A percentile compares a stretch with the other conserved stretches of the same genome.
Evolutionary conservation across 139 green algal species (phyloP).

Genomic region (Chlamydomonas sp.): DNA sequence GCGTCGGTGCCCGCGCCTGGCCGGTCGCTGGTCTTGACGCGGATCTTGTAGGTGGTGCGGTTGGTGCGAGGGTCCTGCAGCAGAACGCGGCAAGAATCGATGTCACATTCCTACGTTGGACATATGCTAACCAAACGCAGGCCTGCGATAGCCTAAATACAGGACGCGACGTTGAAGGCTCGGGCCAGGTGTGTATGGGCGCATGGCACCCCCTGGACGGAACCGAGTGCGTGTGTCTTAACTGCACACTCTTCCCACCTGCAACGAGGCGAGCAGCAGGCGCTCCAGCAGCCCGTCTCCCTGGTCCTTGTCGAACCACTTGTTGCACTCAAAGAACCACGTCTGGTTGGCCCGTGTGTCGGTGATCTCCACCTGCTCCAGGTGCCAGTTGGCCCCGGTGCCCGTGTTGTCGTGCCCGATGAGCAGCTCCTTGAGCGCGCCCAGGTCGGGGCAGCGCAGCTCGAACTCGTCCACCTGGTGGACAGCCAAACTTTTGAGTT

Average conservation of each 20-base stretch:
- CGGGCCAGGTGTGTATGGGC: too few species aligned
- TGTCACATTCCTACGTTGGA: background rate
- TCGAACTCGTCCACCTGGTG: constrained; percentile 45
- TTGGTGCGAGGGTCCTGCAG: constrained; percentile 26
- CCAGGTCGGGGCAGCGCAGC: constrained; percentile 42
- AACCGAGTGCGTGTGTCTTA: background rate
- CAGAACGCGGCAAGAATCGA: background rate
- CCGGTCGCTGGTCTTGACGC: constrained; percentile 57
- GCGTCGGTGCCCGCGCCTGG: constrained; percentile 65
- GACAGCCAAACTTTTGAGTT: background rate
- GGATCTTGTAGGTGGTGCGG: constrained; percentile 43
- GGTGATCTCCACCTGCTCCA: constrained; percentile 62
- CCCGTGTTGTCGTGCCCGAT: constrained; percentile 71
- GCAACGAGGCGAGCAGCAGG: constrained; percentile 30
- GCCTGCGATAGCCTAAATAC: background rate
- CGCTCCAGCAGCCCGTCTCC: constrained; percentile 45
- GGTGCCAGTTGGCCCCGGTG: constrained; percentile 59
- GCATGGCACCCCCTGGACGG: too few species aligned
- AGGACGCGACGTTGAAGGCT: too few species aligned
- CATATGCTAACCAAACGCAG: background rate
- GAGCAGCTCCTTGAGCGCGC: constrained; percentile 46
- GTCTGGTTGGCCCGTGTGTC: constrained; percentile 40
- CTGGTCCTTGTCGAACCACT: constrained; percentile 41
- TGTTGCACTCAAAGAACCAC: constrained; percentile 60
- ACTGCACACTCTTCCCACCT: background rate